Evolutionary conservation across 2,329 filamentous ascomycete species (phyloP).

Genomic region (Tolypocladium pustulatum): DNA sequence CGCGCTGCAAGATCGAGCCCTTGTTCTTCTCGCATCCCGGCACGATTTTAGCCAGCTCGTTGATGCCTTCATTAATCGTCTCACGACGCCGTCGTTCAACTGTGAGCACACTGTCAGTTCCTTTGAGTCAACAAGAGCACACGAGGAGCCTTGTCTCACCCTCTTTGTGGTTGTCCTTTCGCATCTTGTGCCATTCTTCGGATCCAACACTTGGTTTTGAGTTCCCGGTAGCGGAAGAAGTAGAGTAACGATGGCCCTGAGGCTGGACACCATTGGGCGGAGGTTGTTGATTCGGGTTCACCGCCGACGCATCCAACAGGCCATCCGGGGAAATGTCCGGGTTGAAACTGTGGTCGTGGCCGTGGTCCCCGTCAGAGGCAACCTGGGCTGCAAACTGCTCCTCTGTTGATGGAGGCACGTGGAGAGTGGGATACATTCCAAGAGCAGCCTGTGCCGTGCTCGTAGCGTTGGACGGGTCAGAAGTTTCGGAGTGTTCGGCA

Average conservation of each 20-base stretch:
- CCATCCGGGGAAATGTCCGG: slow-evolving; percentile 21
- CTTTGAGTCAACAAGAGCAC: background rate
- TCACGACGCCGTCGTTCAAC: slow-evolving; percentile 94
- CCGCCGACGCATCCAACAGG: slow-evolving; percentile 15
- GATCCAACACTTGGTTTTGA: slow-evolving; percentile 86
- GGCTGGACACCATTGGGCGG: slow-evolving; percentile 29
- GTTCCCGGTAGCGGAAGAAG: slow-evolving; percentile 28
- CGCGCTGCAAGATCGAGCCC: slow-evolving; percentile 86
- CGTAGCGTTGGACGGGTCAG: slow-evolving; percentile 43
- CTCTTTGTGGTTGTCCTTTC: slow-evolving; percentile 98
- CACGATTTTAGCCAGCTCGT: slow-evolving; percentile 94
- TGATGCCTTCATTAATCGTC: slow-evolving; percentile 98
- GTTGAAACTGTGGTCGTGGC: slow-evolving; percentile 12
- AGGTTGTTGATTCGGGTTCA: slow-evolving; percentile 13
- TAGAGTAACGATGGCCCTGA: slow-evolving; percentile 20
- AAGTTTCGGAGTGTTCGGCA: slow-evolving; percentile 33
- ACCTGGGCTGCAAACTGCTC: slow-evolving; percentile 49
- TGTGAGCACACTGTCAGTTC: slow-evolving; percentile 27
- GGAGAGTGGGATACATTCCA: slow-evolving; percentile 49
- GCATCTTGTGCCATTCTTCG: slow-evolving; percentile 94
- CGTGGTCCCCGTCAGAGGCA: slow-evolving; percentile 19
- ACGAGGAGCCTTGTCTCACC: slow-evolving; percentile 40
- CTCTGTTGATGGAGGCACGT: slow-evolving; percentile 46
- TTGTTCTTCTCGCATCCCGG: slow-evolving; percentile 99
- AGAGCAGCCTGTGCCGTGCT: slow-evolving; percentile 50